These are phyloP conservation scores for Porpolomopsis calyptriformis DNA, from an alignment of 768 basidiomycete species.

Conservation along the genomic window DNA sequence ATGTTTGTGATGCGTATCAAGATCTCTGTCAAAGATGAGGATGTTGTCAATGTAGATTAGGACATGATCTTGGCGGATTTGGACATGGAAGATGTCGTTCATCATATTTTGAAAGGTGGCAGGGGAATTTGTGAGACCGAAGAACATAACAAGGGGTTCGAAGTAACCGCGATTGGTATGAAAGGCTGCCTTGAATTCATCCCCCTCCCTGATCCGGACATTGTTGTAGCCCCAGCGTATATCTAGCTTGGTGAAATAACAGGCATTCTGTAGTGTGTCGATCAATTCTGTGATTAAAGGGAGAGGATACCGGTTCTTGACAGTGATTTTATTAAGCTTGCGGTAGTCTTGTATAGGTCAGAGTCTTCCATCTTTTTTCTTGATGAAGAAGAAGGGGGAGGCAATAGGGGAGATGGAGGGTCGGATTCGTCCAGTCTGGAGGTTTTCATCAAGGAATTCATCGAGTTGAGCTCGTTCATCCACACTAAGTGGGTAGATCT, in stretches of 20 bases:
- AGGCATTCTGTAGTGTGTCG: constrained; percentile 15
- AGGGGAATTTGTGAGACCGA: constrained; percentile 16
- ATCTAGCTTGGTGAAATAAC: constrained; percentile 28
- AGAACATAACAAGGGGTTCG: constrained; percentile 10
- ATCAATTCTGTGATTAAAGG: constrained; percentile 23
- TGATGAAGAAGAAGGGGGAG: constrained; percentile 17
- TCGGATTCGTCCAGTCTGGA: constrained; percentile 16
- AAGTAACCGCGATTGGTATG: constrained; percentile 4
- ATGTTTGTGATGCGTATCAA: constrained; percentile 11
- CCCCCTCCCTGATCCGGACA: constrained; percentile 6
- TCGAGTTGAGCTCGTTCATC: constrained; percentile 21
- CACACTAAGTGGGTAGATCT: background rate
- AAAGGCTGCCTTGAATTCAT: constrained; percentile 11
- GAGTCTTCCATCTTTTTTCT: constrained; percentile 18
- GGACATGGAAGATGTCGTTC: constrained; percentile 13
- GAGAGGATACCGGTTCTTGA: constrained; percentile 28
- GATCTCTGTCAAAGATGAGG: constrained; percentile 20
- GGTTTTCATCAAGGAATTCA: constrained; percentile 20
- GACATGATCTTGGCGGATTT: constrained; percentile 19
- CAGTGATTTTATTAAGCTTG: constrained; percentile 24
- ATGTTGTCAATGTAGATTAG: constrained; percentile 36
- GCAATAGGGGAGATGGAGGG: constrained; percentile 18
- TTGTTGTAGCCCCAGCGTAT: constrained; percentile 19
- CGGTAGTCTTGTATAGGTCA: constrained; percentile 25
- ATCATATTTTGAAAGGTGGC: constrained; percentile 12